Conservation (phyloP, 306 rosid genomes). For the Senna tora region DNA sequence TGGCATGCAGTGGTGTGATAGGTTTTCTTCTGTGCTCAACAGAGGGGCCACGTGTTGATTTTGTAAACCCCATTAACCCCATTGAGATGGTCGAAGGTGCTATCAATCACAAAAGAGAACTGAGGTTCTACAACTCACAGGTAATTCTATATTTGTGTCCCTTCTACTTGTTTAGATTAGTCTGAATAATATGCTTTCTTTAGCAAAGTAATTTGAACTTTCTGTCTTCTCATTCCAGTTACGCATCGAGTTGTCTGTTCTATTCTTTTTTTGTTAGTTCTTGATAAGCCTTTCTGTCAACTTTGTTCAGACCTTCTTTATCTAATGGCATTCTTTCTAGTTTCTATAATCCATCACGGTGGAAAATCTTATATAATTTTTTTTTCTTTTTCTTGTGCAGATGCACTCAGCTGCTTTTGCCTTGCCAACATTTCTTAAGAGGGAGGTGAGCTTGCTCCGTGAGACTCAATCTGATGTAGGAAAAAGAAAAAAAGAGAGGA, state of each 20-base stretch:
- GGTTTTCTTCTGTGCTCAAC: slow-evolving; percentile 90
- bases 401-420: slow-evolving; percentile 89
- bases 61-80: slow-evolving; percentile 77
- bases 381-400: slow-evolving; percentile 43
- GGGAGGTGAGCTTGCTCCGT: slow-evolving; percentile 59
- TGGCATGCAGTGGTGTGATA: slow-evolving; percentile 75
- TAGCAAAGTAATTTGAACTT: background rate
- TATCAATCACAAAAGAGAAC: slow-evolving; percentile 69
- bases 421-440: slow-evolving; percentile 71
- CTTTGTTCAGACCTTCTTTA: background rate
- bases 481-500: background rate
- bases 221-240: background rate
- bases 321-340: slow-evolving; percentile 25
- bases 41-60: slow-evolving; percentile 83
- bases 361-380: slow-evolving; percentile 3
- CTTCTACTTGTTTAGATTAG: background rate
- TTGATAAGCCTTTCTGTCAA: background rate
- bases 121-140: slow-evolving; percentile 85
- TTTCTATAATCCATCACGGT: background rate
- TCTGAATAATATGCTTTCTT: too few relatives aligned
- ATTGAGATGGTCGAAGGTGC: slow-evolving; percentile 86
- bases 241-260: background rate
- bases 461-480: slow-evolving; percentile 24
- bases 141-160: slow-evolving; percentile 36
- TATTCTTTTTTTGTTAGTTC: too few relatives aligned